Percentiles rank a stretch among this genome's conserved stretches.
Conservation (phyloP, 257 asterid species). For the Solanum appendiculatum region DNA sequence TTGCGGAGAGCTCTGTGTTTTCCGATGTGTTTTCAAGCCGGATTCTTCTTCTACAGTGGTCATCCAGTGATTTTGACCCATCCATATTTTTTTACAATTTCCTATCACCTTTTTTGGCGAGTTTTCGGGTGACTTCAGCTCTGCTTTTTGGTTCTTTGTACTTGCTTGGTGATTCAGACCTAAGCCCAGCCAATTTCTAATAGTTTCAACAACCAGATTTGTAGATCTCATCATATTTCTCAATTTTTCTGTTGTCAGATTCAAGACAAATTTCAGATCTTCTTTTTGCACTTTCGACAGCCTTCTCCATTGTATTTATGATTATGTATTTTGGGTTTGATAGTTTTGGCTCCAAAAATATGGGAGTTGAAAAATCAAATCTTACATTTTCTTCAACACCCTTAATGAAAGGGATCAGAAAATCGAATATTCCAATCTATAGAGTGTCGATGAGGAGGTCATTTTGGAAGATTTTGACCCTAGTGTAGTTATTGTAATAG, state of each 20-base stretch:
- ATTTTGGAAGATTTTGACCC: not conserved
- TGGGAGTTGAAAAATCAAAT: not conserved
- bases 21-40: not conserved
- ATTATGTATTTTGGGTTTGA: not conserved
- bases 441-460: not conserved
- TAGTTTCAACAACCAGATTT: not conserved
- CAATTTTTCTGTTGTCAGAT: not conserved
- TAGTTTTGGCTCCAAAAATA: not conserved
- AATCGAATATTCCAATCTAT: not conserved
- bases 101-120: not conserved
- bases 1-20: not conserved
- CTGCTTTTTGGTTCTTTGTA: not conserved
- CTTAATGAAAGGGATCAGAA: not conserved
- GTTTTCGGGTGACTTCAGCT: not conserved
- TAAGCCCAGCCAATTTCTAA: not conserved
- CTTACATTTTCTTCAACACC: not conserved
- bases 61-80: not conserved
- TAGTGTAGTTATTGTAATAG: not conserved
- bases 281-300: not conserved
- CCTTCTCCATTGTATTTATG: not conserved
- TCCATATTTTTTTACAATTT: not conserved
- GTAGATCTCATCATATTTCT: not conserved
- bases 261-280: not conserved
- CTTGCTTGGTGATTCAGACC: not conserved
- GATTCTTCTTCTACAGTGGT: not conserved